Evolutionary conservation across 2,329 filamentous ascomycete species (phyloP), one percentile per base, ranked within the genome.

Genomic region (Trichoderma sp.): DNA sequence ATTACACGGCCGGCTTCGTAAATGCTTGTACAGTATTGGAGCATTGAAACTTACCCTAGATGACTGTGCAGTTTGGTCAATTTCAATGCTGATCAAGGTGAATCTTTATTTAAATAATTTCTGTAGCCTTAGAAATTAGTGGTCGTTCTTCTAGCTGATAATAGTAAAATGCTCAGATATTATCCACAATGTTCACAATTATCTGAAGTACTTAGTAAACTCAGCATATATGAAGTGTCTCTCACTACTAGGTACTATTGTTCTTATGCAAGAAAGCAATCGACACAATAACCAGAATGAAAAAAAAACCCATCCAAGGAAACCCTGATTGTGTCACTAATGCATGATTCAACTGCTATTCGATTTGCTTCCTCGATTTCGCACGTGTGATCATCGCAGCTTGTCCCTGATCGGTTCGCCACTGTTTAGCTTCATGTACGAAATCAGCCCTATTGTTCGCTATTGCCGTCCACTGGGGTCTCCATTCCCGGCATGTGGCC

Each of bases 391-490:
- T 57, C 54, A 29, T 34, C n/a, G 7, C 12, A 19, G 50, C 45
- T 19, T 12, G 59, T 32, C 13, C 50, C 48, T 48, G 37, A 25
- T 52, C 42, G 29, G 48, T 32, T 64, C 42, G 34, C 29, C 29
- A 50, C 37, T 27, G 10, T 54, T 59, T 27, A 63, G 37, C 19
- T 34, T 48, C 35, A 65, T 65, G 63, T 65, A 65, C 37, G 61
- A 56, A 57, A 65, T 65, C 63, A 65, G 63, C 63, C 63, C 63
- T 65, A 56, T 56, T 37, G 63, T 35, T 65, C 63, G 63, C 63
- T 27, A 65, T 65, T 57, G 10, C 22, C 19, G 34, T 56, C 39
- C 52, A 19, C 63, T 65, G 27, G 39, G 29, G 27, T 13, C 42
- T 15, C 58, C 42, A 13, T 35, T 61, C 19, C 15, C n/a, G 45